Conservation (phyloP, 495 filamentous ascomycete genomes). For the Cetradonia linearis region DNA sequence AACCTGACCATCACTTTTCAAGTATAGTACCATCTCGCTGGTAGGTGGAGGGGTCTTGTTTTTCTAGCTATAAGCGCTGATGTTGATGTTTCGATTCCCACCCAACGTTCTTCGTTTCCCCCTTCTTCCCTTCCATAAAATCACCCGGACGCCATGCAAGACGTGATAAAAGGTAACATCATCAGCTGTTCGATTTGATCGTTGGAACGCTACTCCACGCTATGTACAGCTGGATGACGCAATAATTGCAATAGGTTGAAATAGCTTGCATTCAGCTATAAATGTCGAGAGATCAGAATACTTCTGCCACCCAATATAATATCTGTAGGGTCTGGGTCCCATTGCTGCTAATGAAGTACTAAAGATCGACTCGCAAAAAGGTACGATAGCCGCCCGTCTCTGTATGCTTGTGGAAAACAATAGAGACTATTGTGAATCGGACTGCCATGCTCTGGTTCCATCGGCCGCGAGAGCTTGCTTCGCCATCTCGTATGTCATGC, state of each 20-base stretch:
- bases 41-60: background rate
- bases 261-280: background rate
- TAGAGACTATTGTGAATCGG: background rate
- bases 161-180: too few relatives aligned
- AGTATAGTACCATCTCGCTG: constrained; percentile 3
- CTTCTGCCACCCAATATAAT: background rate
- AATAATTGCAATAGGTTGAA: background rate
- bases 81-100: background rate
- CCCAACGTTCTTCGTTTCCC: too few relatives aligned
- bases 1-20: constrained; percentile 6
- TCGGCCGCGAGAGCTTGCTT: constrained; percentile 11
- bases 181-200: constrained; percentile 1
- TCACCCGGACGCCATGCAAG: background rate
- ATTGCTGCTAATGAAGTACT: constrained; percentile 2
- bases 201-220: background rate
- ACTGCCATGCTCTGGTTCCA: constrained; percentile 5
- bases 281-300: background rate
- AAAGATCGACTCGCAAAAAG: constrained; percentile 9
- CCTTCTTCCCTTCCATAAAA: background rate
- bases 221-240: constrained; percentile 1
- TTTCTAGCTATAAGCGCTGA: background rate
- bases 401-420: background rate
- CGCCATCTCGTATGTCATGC: constrained; percentile 4
- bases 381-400: constrained; percentile 10
- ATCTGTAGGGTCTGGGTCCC: constrained; percentile 7